Base-by-base conservation (phyloP, 495 filamentous ascomycete species). In the Daldinia bambusicola region DNA sequence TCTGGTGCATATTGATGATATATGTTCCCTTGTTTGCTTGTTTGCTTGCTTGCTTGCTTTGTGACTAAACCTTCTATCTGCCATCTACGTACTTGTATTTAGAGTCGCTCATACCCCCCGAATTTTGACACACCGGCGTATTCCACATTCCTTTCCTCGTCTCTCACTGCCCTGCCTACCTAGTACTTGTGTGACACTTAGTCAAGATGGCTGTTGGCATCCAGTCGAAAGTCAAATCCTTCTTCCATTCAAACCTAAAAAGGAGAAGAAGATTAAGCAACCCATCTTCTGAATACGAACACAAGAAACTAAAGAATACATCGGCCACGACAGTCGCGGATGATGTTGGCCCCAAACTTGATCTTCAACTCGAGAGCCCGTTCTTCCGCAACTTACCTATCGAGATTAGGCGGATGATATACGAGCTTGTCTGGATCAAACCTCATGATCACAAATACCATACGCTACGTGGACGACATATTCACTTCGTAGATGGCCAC, bases 351-450 rank as follows among this genome's bases (percentile, higher is more conserved):
- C 37, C 34, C 12, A 48, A 16, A 16, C 51, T 67, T 41, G 57
- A 72, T 37, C 55, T 57, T 13, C 71, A 78, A 41, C 50, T 66
- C 9, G 34, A 36, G 8, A 71, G 70, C 50, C 56, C 67, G 2
- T 75, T 78, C 57, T 77, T 79, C 57, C 67, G 63, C 5, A 62
- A 71, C 6, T 40, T 79, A 2, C 77, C 77, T n/a, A 48, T 68
- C 2, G 77, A 78, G 59, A 75, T 79, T 4, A 65, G 77, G 14
- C 75, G 65, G 52, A 78, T 79, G 71, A 74, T 79, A 61, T 79
- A 79, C 38, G 57, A 64, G 16, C 64, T 77, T 51, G 66, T 73
- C 16, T 77, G 75, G 75, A 9, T 26, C 9, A 71, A 66, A 1
- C 51, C 52, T 16, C 66, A 72, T 38, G 75, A 76, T 40, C 53